Evolutionary conservation across 495 filamentous ascomycete genomes (phyloP), one percentile per base, ranked within the genome.

Genomic region (Wilcoxina mikolae): DNA sequence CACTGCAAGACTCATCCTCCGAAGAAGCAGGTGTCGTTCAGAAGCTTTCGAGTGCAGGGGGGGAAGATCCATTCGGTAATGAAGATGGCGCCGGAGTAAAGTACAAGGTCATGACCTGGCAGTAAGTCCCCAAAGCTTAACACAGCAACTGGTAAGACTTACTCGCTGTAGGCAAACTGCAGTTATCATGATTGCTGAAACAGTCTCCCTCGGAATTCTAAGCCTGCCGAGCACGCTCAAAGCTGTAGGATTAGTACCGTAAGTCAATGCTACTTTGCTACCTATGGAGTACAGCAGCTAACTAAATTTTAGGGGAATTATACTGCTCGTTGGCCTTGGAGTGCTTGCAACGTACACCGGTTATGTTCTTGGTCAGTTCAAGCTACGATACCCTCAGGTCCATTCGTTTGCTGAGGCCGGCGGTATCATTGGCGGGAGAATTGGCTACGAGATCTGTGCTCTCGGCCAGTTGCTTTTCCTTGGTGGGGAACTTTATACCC

Each of bases 341-440:
- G 62, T 82, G 20, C 57, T 85, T 10, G 78, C 84, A 38, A 81
- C 80, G 33, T 93, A 89, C 68, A 85, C 83, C 17, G 82, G 82
- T 58, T 85, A 80, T 56, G 75, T 88, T 28, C 76, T 90, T 57
- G 84, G 81, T 20, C 82, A 87, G 66, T 80, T 91, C 65, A 89
- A 87, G 65, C 58, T 79, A 46, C 74, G 70, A 53, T 80, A 79
- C 52, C 86, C 86, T 0, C 71, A 82, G n/a, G 78, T 89, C 33
- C 71, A 78, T 53, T 79, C 80, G 66, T 80, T 88, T 66, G 79
- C 80, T 20, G 84, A 91, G 61, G 83, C 78, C 2, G 81, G 81
- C 12, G 68, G 78, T 18, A 67, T 91, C 45, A 73, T 87, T 28
- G 71, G 79, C 61, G 83, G 83, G 4, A 66, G 57, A 4, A 65